These are phyloP conservation scores for Rubia tinctorum DNA, from an alignment of 305 asterid species.

Conservation along the genomic window DNA sequence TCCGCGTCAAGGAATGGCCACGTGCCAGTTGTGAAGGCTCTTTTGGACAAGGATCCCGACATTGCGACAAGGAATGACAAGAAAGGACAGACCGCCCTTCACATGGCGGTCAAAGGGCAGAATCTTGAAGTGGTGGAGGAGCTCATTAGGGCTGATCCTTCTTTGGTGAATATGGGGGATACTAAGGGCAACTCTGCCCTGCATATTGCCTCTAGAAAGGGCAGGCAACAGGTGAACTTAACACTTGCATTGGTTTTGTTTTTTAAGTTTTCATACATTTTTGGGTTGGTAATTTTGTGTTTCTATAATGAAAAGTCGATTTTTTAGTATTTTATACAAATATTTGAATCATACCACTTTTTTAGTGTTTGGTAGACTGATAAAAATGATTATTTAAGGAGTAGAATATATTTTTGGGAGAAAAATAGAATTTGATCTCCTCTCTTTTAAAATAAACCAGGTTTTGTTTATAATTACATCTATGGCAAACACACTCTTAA, in stretches of 20 bases:
- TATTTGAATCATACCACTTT: no score
- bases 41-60: slow-evolving; percentile 36
- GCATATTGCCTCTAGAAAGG: slow-evolving; percentile 52
- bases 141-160: slow-evolving; percentile 33
- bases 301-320: no score
- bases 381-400: no score
- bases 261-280: no score
- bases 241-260: background rate
- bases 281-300: no score
- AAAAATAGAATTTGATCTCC: no score
- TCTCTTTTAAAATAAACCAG: no score
- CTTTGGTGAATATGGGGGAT: slow-evolving; percentile 40
- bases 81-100: slow-evolving; percentile 66
- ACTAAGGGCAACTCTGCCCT: slow-evolving; percentile 48
- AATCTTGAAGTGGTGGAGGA: slow-evolving; percentile 50
- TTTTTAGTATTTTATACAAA: no score
- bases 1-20: slow-evolving; percentile 59
- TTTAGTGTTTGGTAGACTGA: no score
- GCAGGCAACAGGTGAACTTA: slow-evolving; percentile 39
- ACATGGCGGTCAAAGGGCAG: slow-evolving; percentile 63
- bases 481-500: no score
- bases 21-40: slow-evolving; percentile 42
- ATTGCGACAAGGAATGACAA: slow-evolving; percentile 41
- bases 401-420: no score
- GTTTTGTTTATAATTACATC: no score